Evolutionary conservation across 1,284 basidiomycete genomes (phyloP).

Genomic region (Ganoderma meredithae): DNA sequence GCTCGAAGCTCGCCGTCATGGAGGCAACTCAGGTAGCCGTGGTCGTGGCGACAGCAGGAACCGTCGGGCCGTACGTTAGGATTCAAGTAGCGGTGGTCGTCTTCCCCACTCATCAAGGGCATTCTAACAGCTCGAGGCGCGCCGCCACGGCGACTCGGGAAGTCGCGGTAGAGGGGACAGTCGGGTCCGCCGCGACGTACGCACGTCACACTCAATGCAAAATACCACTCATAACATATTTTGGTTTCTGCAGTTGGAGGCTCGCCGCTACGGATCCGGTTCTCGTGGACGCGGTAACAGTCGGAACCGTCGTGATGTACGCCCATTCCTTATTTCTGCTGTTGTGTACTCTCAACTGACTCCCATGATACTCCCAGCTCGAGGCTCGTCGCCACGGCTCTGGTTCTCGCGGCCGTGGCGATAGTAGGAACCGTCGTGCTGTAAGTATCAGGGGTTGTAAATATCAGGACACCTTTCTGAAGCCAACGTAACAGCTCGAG

Average conservation of each 20-base stretch:
- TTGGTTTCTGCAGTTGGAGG: neutral
- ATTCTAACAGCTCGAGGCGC: constrained; percentile 18
- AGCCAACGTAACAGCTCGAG: constrained; percentile 11
- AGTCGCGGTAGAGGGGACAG: constrained; percentile 32
- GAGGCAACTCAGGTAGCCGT: constrained; percentile 20
- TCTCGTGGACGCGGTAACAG: constrained; percentile 21
- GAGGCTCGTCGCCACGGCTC: constrained; percentile 22
- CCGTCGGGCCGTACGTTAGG: constrained; percentile 10
- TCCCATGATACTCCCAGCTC: neutral
- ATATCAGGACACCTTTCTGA: neutral
- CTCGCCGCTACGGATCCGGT: constrained; percentile 18
- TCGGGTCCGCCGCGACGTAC: constrained; percentile 12
- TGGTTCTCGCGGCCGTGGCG: constrained; percentile 22
- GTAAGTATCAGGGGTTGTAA: neutral
- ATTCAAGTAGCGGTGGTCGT: no score
- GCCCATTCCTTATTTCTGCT: neutral
- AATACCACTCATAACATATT: neutral
- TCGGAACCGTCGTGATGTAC: constrained; percentile 17
- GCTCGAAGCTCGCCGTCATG: constrained; percentile 19
- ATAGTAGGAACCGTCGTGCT: constrained; percentile 19
- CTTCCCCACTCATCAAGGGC: neutral
- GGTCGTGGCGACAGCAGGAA: constrained; percentile 23
- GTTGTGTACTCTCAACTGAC: neutral
- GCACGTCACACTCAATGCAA: neutral
- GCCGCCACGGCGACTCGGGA: constrained; percentile 29